Evolutionary conservation across 2,329 filamentous ascomycete genomes (phyloP).

Genomic region (Gyromitra esculenta): DNA sequence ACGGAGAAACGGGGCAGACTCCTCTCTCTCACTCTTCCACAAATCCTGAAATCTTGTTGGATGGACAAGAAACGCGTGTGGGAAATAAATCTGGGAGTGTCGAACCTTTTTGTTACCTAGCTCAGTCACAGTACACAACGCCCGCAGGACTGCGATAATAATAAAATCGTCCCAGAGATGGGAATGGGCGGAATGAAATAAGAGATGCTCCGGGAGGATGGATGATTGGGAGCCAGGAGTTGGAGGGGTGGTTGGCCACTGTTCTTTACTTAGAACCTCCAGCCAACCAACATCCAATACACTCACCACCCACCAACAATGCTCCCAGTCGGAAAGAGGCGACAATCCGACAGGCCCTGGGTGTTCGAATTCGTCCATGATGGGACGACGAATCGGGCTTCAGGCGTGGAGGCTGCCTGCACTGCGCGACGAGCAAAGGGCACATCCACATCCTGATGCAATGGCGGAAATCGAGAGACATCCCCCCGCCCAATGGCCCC

Average conservation of each 20-base stretch:
- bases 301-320: constrained; percentile 22
- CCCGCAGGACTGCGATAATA: constrained; percentile 37
- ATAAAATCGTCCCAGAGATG: constrained; percentile 29
- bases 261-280: constrained; percentile 47
- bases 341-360: constrained; percentile 15
- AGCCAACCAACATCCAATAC: constrained; percentile 34
- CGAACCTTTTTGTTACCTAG: constrained; percentile 17
- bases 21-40: constrained; percentile 16
- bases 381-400: constrained; percentile 33
- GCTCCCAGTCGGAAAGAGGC: constrained; percentile 7
- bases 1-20: constrained; percentile 6
- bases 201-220: constrained; percentile 20
- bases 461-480: constrained; percentile 23
- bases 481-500: constrained; percentile 10
- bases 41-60: constrained; percentile 32
- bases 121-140: constrained; percentile 1
- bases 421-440: neutral
- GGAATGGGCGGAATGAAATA: constrained; percentile 28
- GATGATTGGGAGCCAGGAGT: constrained; percentile 38
- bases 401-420: neutral
- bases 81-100: constrained; percentile 13
- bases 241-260: constrained; percentile 23
- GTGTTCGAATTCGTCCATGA: constrained; percentile 14
- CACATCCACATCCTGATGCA: constrained; percentile 6
- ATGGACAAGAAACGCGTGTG: constrained; percentile 27